Percentiles rank a stretch among this genome's conserved stretches.
These are phyloP conservation scores for Kodamaea plutei DNA, from an alignment of 1,139 yeast genomes.

Conservation along the genomic window DNA sequence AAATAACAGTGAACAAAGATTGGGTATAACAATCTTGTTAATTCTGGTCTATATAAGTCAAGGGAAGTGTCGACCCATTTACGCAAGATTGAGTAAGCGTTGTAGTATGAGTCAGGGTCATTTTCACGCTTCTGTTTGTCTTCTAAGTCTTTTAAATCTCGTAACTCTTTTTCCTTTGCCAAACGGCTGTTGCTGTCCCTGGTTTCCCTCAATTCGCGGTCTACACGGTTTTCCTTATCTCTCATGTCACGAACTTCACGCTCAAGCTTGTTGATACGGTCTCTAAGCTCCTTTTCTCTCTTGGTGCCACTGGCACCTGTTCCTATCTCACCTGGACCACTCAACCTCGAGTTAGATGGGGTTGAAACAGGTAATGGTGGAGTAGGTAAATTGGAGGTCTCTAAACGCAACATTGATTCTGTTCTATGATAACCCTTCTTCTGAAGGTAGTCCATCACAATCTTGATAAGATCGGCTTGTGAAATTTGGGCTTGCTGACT, in stretches of 20 bases:
- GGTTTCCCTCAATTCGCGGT: constrained; percentile 37
- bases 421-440: constrained; percentile 93
- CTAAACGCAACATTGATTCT: constrained; percentile 90
- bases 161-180: constrained; percentile 40
- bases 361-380: constrained; percentile 50
- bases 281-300: constrained; percentile 27
- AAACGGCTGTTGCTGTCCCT: constrained; percentile 39
- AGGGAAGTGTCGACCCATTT: constrained; percentile 91
- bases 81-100: constrained; percentile 76
- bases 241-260: constrained; percentile 41
- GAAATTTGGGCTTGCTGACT: constrained; percentile 39
- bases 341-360: constrained; percentile 40
- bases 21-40: constrained; percentile 80
- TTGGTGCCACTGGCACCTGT: constrained; percentile 21
- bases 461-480: constrained; percentile 81
- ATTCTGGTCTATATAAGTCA: constrained; percentile 88
- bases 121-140: constrained; percentile 38
- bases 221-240: constrained; percentile 32
- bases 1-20: constrained; percentile 84
- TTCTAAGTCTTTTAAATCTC: constrained; percentile 38
- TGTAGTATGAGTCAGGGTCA: constrained; percentile 67
- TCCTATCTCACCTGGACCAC: constrained; percentile 31
- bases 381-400: constrained; percentile 67
- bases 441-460: constrained; percentile 85
- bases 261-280: constrained; percentile 26